phyloP scores from a whole-genome alignment of 306 rosid species.

The Cyclanthera cordifolia region DNA sequence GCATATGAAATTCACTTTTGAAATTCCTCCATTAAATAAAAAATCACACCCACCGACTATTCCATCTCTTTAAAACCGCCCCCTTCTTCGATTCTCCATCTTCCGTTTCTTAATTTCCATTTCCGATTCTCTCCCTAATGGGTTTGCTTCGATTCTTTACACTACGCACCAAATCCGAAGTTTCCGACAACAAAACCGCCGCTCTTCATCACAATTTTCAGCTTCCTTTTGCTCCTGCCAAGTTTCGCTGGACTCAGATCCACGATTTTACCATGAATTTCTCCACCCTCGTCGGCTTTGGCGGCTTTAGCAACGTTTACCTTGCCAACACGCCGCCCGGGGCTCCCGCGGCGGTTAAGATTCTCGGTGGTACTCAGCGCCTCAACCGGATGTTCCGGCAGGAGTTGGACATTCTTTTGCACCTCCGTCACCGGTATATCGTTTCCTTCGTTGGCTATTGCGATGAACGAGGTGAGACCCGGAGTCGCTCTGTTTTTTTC shows the following conservation, averaged over 20 bases:
- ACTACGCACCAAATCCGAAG: slow-evolving; percentile 6
- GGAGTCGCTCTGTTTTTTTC: not conserved
- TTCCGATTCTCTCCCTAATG: not conserved
- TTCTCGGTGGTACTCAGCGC: slow-evolving; percentile 25
- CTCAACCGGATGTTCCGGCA: slow-evolving; percentile 28
- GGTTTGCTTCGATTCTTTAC: slow-evolving; percentile 17
- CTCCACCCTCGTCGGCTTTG: slow-evolving; percentile 30
- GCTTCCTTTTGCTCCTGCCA: not conserved
- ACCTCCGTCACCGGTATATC: slow-evolving; percentile 24
- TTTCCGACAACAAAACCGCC: not conserved
- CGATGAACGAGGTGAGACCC: slow-evolving; percentile 21
- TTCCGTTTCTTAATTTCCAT: too few relatives aligned
- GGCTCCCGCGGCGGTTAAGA: slow-evolving; percentile 21
- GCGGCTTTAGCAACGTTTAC: slow-evolving; percentile 40
- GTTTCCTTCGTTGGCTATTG: slow-evolving; percentile 30
- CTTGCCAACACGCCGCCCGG: slow-evolving; percentile 9
- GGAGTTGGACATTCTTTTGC: slow-evolving; percentile 30
- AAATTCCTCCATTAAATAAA: too few relatives aligned
- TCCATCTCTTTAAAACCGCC: too few relatives aligned
- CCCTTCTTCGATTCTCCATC: too few relatives aligned
- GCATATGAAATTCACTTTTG: too few relatives aligned
- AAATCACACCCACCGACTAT: too few relatives aligned
- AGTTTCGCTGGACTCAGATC: slow-evolving; percentile 32
- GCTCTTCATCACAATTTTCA: too few relatives aligned
- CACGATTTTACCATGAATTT: slow-evolving; percentile 22